Base-by-base conservation (phyloP, 371 early-diverging fungal species). In the Lichtheimia ornata region DNA sequence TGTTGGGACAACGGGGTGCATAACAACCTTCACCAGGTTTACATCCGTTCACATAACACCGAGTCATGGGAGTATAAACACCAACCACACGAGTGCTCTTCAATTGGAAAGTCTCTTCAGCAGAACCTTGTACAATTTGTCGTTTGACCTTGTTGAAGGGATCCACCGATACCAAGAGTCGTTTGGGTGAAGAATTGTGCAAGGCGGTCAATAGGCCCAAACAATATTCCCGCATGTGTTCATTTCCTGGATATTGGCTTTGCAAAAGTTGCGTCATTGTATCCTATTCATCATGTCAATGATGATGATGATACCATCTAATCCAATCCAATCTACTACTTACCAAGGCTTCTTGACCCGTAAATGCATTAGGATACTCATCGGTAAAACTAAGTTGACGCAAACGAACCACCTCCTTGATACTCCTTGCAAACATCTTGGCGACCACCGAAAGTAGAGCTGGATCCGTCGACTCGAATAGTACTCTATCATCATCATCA, bases 271-370 rank as follows among this genome's bases (percentile, higher is more conserved):
- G 43, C 24, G 42, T 6, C 11, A 52, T 40, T 20, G 53, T 62
- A 17, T 56, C 55, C 62, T 50, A 30, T 47, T 7, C 40, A 14
- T n/a, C 15, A 4, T 25, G 18, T 52, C 30, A 40, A 25, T 12
- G 22, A 11, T 9, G 20, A 17, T 12, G 20, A 11, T 9, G 20
- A 17, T 12, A 15, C 13, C 18, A 27, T 14, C 1, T 7, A n/a
- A 53, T 18, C 13, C 11, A 0, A 12, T 1, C 4, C 15, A 15
- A 14, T 9, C 2, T 0, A 3, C 1, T 24, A 56, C 11, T 56
- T 69, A 69, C 69, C 65, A 69, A 64, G 25, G 69, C 69, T 49
- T 69, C 69, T 25, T 53, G 24, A 15, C 69, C 69, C 2, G 69
- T 69, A 41, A 69, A 69, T 27, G 61, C 56, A 13, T 69, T 56